Conservation (phyloP, 331 rosid species). For the Rhamnella rubrinervis region DNA sequence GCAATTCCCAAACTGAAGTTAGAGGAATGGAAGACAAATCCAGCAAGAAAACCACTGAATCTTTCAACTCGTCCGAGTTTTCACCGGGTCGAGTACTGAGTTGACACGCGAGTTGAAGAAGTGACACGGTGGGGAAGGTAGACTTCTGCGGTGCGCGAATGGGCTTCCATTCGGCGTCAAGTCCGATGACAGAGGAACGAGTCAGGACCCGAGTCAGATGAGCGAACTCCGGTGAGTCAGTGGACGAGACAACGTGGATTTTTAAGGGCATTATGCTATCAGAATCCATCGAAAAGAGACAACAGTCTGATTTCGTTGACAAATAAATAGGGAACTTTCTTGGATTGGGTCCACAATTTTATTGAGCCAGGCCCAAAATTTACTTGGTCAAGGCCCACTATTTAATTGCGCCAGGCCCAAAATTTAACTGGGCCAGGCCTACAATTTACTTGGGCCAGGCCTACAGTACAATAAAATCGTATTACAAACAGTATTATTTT, state of each 20-base stretch:
- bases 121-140: slow-evolving; percentile 61
- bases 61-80: slow-evolving; percentile 34
- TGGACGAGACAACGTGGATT: slow-evolving; percentile 51
- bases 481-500: no score
- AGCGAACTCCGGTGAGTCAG: slow-evolving; percentile 69
- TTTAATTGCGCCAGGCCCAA: not conserved
- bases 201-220: slow-evolving; percentile 41
- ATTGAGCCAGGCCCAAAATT: not conserved
- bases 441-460: no score
- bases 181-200: slow-evolving; percentile 62
- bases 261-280: slow-evolving; percentile 28
- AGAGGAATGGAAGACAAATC: slow-evolving; percentile 63
- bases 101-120: slow-evolving; percentile 89
- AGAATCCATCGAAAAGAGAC: slow-evolving; percentile 38
- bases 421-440: not conserved
- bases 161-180: slow-evolving; percentile 97
- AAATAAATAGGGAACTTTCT: not conserved
- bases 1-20: slow-evolving; percentile 53
- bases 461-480: no score
- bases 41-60: slow-evolving; percentile 60
- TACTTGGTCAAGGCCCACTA: not conserved
- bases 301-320: not conserved
- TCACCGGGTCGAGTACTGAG: slow-evolving; percentile 23
- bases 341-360: not conserved
- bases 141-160: slow-evolving; percentile 38